Evolutionary conservation across 768 basidiomycete species (phyloP).

Genomic region (Clavaria fumosa): DNA sequence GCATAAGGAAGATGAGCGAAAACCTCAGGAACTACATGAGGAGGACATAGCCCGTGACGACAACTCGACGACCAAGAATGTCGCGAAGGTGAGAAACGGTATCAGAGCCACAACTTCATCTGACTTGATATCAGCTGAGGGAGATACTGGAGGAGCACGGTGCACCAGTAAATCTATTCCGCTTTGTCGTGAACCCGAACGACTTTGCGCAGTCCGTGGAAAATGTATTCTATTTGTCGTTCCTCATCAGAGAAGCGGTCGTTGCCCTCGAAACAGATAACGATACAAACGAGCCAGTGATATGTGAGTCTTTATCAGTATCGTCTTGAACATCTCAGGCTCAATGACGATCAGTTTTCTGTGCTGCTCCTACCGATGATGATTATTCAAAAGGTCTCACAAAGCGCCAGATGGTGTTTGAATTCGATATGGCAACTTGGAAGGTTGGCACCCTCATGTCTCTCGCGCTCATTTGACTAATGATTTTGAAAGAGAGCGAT

Average conservation of each 20-base stretch:
- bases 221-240: slow-evolving; percentile 90
- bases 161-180: slow-evolving; percentile 59
- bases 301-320: too few species aligned
- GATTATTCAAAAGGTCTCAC: slow-evolving; percentile 48
- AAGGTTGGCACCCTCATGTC: slow-evolving; percentile 34
- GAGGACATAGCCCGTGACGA: slow-evolving; percentile 71
- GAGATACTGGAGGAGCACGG: slow-evolving; percentile 35
- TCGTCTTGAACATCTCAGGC: too few species aligned
- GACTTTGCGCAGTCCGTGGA: slow-evolving; percentile 92
- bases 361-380: slow-evolving; percentile 46
- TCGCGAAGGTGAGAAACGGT: slow-evolving; percentile 39
- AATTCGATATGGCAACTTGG: slow-evolving; percentile 88
- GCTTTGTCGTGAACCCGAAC: slow-evolving; percentile 77
- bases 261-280: slow-evolving; percentile 56
- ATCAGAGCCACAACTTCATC: too few species aligned
- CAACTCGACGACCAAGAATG: slow-evolving; percentile 85
- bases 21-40: slow-evolving; percentile 69
- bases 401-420: slow-evolving; percentile 79
- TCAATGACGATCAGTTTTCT: too few species aligned
- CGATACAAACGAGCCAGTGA: slow-evolving; percentile 48
- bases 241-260: slow-evolving; percentile 76
- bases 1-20: slow-evolving; percentile 47
- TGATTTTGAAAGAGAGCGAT: slow-evolving; percentile 53
- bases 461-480: background rate
- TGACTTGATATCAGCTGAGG: slow-evolving; percentile 38